Conservation (phyloP, 108 stramenopile species). For the Bacterosira constricta region DNA sequence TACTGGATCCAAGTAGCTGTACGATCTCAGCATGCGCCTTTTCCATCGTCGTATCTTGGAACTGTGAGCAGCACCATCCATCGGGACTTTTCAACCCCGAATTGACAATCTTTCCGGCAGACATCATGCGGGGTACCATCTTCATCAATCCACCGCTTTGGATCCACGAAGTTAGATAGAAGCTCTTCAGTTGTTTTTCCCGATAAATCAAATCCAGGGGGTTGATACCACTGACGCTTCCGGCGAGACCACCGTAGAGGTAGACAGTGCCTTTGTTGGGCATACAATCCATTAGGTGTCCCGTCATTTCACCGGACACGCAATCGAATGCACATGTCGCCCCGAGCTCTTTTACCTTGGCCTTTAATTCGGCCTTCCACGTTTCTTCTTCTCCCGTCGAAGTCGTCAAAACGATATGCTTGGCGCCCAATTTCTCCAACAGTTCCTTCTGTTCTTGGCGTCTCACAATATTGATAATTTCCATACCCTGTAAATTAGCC, state of each 20-base stretch:
- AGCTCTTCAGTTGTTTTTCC: conserved; percentile 47
- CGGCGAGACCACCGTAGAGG: conserved; percentile 56
- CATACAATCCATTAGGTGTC: conserved; percentile 47
- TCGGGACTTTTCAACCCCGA: conserved; percentile 31
- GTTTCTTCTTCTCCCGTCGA: background rate
- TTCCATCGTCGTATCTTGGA: conserved; percentile 50
- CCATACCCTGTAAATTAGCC: conserved; percentile 27
- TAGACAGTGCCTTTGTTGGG: conserved; percentile 48
- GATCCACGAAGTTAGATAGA: conserved; percentile 53
- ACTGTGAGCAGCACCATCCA: conserved; percentile 52
- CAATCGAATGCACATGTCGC: conserved; percentile 69
- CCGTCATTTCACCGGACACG: conserved; percentile 50
- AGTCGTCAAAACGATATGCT: conserved; percentile 50
- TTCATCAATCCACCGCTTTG: conserved; percentile 23
- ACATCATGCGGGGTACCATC: conserved; percentile 41
- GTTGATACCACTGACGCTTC: conserved; percentile 27
- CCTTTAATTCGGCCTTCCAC: conserved; percentile 50
- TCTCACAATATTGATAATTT: conserved; percentile 63
- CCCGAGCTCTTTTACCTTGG: conserved; percentile 52
- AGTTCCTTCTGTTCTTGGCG: conserved; percentile 54
- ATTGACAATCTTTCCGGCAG: conserved; percentile 37
- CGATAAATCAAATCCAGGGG: conserved; percentile 52
- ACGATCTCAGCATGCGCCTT: conserved; percentile 44
- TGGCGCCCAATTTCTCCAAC: conserved; percentile 48
- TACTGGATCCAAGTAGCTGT: conserved; percentile 20